Conservation (phyloP, 208 protist species). For the Wallacemonas sp. region DNA sequence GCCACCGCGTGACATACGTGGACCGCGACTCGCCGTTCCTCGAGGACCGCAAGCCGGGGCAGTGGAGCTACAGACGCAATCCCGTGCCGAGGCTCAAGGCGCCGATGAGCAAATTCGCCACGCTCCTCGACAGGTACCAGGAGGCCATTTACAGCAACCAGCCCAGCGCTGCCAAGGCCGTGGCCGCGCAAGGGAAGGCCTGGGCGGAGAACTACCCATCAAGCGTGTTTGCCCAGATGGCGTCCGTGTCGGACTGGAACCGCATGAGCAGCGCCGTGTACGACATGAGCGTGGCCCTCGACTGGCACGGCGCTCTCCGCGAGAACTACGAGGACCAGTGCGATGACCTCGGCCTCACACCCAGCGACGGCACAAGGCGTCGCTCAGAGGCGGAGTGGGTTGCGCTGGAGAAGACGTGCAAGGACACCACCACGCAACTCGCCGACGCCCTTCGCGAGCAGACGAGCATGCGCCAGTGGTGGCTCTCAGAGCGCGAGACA, state of each 20-base stretch:
- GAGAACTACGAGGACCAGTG: neutral
- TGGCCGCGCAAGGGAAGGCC: neutral
- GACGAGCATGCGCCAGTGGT: slow-evolving; percentile 2
- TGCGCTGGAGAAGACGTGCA: neutral
- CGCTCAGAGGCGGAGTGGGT: neutral
- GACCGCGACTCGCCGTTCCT: slow-evolving; percentile 13
- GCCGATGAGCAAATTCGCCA: slow-evolving; percentile 3
- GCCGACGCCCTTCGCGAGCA: neutral
- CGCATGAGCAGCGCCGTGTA: neutral
- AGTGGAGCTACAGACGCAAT: neutral
- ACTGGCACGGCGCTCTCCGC: neutral
- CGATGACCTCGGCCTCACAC: neutral
- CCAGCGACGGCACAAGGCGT: neutral
- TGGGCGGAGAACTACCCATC: neutral
- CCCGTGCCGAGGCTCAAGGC: slow-evolving; percentile 1
- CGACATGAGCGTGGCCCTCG: neutral
- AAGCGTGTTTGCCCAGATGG: slow-evolving; percentile 11
- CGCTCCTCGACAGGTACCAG: slow-evolving; percentile 4
- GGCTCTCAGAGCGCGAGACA: neutral
- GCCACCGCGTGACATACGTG: slow-evolving; percentile 4
- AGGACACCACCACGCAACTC: neutral
- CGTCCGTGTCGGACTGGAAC: neutral
- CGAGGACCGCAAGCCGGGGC: slow-evolving; percentile 1
- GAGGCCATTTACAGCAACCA: neutral
- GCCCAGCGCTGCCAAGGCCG: neutral